Base-by-base conservation (phyloP, 2,329 filamentous ascomycete species). In the Phialophora chinensis region DNA sequence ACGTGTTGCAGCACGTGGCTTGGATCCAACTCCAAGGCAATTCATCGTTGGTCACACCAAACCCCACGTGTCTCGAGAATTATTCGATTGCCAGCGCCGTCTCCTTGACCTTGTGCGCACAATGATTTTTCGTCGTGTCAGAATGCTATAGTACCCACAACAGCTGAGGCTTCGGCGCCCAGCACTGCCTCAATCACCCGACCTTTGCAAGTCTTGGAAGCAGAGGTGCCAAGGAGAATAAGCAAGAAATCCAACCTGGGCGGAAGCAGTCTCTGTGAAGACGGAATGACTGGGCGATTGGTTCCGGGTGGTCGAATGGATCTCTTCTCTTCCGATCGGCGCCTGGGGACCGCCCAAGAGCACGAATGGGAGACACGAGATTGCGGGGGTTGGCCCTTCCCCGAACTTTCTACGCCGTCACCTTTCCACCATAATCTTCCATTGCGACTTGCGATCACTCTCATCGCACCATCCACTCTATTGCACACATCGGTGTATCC, bases 321-420 rank as follows among this genome's bases (percentile, higher is more conserved):
- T 44, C 57, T 50, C 49, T 50, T 14, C 29, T 35, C 14, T 31
- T 29, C 23, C 33, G 49, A 61, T 61, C 59, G 52, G 49, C 59
- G 31, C 23, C 25, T 14, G 42, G 42, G 31, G 57, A 5, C 23
- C 8, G n/a, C 23, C 8, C 20, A 3, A 20, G 23, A 23, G 31
- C 33, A 61, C 44, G 47, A 52, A 61, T 61, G 33, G 59, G 47
- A 55, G 27, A 3, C 53, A 33, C 61, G 25, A 53, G 53, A 63
- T 63, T 63, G 61, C 61, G 61, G 61, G 61, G 61, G 61, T 55
- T 52, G 53, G 20, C 49, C 14, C n/a, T 6, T 57, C 44, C 57
- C 55, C 33, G 60, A 54, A 50, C 42, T 63, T 38, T 52, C 62
- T 14, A 60, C 56, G 20, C 33, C 31, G 31, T 60, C 31, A 42